Percentiles rank a stretch among this genome's conserved stretches.
These are phyloP conservation scores for Mytilinidion resinicola DNA, from an alignment of 495 filamentous ascomycete genomes.

Conservation along the genomic window DNA sequence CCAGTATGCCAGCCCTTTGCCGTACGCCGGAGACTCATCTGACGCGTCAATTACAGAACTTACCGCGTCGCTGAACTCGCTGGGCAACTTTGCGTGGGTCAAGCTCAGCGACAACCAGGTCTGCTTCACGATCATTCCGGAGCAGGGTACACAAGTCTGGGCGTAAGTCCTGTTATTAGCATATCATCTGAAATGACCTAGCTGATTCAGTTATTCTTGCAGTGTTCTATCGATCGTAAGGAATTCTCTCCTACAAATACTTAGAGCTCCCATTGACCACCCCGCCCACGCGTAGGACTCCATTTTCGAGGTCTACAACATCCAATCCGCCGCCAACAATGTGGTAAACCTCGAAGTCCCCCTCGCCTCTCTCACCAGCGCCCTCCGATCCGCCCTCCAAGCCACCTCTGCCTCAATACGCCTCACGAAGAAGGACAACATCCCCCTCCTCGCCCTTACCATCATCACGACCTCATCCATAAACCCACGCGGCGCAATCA, in stretches of 20 bases:
- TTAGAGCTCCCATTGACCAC: not conserved
- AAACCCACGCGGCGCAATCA: constrained; percentile 18
- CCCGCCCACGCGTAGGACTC: constrained; percentile 49
- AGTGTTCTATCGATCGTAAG: constrained; percentile 38
- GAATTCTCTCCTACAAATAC: constrained; percentile 8
- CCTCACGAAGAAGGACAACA: constrained; percentile 82
- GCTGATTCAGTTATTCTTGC: constrained; percentile 1
- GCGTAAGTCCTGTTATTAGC: constrained; percentile 53
- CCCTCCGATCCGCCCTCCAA: constrained; percentile 74
- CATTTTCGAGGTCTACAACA: constrained; percentile 82
- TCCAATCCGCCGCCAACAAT: constrained; percentile 78
- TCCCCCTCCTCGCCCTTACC: constrained; percentile 78
- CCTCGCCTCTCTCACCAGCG: constrained; percentile 69
- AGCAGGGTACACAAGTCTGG: constrained; percentile 94
- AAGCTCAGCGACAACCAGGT: constrained; percentile 77
- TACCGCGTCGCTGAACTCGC: constrained; percentile 71
- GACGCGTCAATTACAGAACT: constrained; percentile 52
- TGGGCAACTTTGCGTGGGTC: constrained; percentile 91
- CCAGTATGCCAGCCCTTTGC: constrained; percentile 50
- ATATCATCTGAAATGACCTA: not conserved
- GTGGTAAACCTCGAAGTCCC: constrained; percentile 95
- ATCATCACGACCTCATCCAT: constrained; percentile 46
- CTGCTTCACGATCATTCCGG: constrained; percentile 91
- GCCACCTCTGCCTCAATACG: constrained; percentile 74
- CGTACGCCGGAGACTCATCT: not conserved